A percentile compares a stretch with the other conserved stretches of the same genome.
phyloP scores from a whole-genome alignment of 2,329 filamentous ascomycete genomes.

The Diplodia scrobiculata region DNA sequence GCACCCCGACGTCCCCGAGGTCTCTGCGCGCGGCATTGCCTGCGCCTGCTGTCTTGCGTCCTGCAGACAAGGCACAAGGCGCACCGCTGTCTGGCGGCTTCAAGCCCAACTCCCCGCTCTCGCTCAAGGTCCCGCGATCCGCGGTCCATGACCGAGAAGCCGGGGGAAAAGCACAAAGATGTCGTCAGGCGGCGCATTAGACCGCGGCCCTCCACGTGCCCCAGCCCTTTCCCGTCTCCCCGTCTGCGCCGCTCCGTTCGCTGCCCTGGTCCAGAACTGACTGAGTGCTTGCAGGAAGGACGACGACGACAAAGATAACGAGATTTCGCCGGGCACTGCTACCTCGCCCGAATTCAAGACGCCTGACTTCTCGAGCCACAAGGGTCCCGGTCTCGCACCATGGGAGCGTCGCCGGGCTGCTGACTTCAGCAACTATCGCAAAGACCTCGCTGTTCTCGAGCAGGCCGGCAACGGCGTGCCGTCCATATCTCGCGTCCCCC shows the following conservation, averaged over 20 bases:
- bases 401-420: conserved; percentile 59
- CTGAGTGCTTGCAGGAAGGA: conserved; percentile 31
- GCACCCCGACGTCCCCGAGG: conserved; percentile 17
- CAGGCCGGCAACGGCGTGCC: conserved; percentile 60
- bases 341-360: conserved; percentile 42
- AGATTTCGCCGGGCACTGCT: conserved; percentile 46
- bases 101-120: background rate
- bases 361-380: conserved; percentile 41
- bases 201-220: conserved; percentile 29
- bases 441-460: conserved; percentile 70
- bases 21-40: conserved; percentile 24
- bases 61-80: conserved; percentile 22
- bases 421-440: conserved; percentile 70
- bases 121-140: background rate
- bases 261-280: conserved; percentile 34
- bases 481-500: conserved; percentile 60
- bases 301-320: conserved; percentile 51
- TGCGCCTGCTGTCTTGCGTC: conserved; percentile 27
- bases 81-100: conserved; percentile 18
- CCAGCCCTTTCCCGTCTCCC: conserved; percentile 10
- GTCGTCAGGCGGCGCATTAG: conserved; percentile 27
- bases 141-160: background rate
- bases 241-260: conserved; percentile 5
- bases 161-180: conserved; percentile 26
- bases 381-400: conserved; percentile 45